A percentile compares a stretch with the other conserved stretches of the same genome.
Evolutionary conservation across 73 alveolate species (phyloP).

Genomic region (Paramecium octaurelia): DNA sequence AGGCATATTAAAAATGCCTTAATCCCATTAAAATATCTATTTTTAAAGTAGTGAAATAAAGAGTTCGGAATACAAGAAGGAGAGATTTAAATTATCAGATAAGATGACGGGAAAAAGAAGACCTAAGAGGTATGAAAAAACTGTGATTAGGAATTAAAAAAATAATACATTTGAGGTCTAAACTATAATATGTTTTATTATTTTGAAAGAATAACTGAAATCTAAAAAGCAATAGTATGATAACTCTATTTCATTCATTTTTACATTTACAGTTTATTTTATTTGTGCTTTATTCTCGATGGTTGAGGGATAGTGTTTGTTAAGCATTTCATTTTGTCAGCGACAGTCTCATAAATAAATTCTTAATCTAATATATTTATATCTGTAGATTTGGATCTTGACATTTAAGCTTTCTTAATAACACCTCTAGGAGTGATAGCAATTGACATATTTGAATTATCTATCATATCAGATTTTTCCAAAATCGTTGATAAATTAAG

Average conservation of each 20-base stretch:
- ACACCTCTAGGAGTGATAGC: constrained; percentile 29
- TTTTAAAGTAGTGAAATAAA: neutral
- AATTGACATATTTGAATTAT: constrained; percentile 32
- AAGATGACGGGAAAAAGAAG: no score
- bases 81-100: no score
- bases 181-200: no score
- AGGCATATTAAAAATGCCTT: neutral
- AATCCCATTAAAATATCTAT: neutral
- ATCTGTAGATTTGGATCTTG: constrained; percentile 8
- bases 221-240: neutral
- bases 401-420: neutral
- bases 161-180: no score
- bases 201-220: no score
- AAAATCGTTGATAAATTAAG: constrained; percentile 8
- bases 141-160: no score
- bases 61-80: no score
- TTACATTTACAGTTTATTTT: neutral
- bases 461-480: constrained; percentile 46
- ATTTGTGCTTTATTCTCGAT: neutral
- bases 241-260: neutral
- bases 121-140: no score
- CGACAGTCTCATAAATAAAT: neutral
- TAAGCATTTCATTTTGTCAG: neutral
- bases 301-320: neutral
- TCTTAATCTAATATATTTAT: neutral